A percentile compares a stretch with the other conserved stretches of the same genome.
These are phyloP conservation scores for Penicillium paxilli DNA, from an alignment of 495 filamentous ascomycete genomes.

Conservation along the genomic window DNA sequence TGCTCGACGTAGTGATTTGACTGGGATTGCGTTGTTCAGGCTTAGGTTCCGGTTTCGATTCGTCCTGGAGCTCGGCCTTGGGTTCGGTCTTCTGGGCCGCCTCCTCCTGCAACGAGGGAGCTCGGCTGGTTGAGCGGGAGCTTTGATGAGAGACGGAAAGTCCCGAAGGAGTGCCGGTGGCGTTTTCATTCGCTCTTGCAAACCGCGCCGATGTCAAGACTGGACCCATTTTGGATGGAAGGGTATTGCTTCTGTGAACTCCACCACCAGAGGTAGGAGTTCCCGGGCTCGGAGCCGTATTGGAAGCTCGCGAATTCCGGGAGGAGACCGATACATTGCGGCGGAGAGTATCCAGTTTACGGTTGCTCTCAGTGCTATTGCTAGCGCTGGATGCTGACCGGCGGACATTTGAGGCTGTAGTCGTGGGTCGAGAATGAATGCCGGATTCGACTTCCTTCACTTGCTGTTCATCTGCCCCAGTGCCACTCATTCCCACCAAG, in stretches of 20 bases:
- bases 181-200: conserved; percentile 39
- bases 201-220: conserved; percentile 60
- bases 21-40: conserved; percentile 1
- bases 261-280: conserved; percentile 67
- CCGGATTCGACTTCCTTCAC: conserved; percentile 78
- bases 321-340: conserved; percentile 80
- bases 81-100: too few relatives aligned
- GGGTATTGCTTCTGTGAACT: conserved; percentile 87
- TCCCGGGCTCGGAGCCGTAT: conserved; percentile 66
- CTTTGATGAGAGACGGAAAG: conserved; percentile 33
- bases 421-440: conserved; percentile 32
- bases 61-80: background rate
- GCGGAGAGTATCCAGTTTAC: conserved; percentile 69
- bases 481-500: conserved; percentile 91
- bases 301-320: conserved; percentile 70
- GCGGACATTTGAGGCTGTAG: conserved; percentile 47
- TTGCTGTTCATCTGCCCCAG: conserved; percentile 83
- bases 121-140: conserved; percentile 36
- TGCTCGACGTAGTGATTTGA: conserved; percentile 7
- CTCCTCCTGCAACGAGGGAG: conserved; percentile 33
- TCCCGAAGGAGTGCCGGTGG: conserved; percentile 30
- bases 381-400: conserved; percentile 87
- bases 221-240: conserved; percentile 91
- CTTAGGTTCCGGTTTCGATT: conserved; percentile 2
- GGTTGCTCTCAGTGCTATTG: conserved; percentile 79